Base-by-base conservation (phyloP, 176 grass and related monocot species). In the Canna indica region DNA sequence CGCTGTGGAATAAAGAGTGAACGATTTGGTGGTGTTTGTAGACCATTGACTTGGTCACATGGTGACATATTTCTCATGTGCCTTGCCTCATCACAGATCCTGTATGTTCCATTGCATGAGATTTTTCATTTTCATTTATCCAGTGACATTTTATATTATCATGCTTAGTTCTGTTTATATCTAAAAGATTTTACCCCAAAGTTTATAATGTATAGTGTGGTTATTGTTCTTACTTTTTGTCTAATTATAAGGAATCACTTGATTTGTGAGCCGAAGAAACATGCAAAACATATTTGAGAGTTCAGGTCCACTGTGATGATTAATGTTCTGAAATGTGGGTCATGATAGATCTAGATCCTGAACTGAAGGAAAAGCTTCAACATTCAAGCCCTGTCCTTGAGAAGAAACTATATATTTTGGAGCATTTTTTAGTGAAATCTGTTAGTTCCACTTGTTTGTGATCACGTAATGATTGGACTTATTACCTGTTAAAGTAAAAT, bases 61-160 rank as follows among this genome's bases (percentile, higher is more conserved):
- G 94, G 94, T 81, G 94, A 97, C 78, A 46, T 97, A 44, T 97
- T 97, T 59, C 89, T 97, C 72, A 97, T 97, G 94, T 97, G 94
- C 27, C 82, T 97, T 33, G 83, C 94, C 35, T 92, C 94, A 57
- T 88, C 94, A 64, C 94, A 97, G 77, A 97, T 97, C 72, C 72
- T 97, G 94, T 97, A 93, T 81, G 86, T 75, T 76, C 15, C 31
- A 3, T 69, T 65, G 22, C 59, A 56, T 71, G 68, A 44, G 82
- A 1, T 73, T 47, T 72, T 15, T n/a, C 22, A 57, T 65, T 20
- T 1, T 42, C 59, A 46, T 83, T 46, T 28, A 68, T 54, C 63
- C 44, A 66, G 20, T 33, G 36, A 12, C 73, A 64, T 0, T 73
- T 17, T 24, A 27, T 41, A 32, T 44, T 70, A 27, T 22, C 27